phyloP scores from a whole-genome alignment of 805 yeast genomes.

The Teunomyces atbi region DNA sequence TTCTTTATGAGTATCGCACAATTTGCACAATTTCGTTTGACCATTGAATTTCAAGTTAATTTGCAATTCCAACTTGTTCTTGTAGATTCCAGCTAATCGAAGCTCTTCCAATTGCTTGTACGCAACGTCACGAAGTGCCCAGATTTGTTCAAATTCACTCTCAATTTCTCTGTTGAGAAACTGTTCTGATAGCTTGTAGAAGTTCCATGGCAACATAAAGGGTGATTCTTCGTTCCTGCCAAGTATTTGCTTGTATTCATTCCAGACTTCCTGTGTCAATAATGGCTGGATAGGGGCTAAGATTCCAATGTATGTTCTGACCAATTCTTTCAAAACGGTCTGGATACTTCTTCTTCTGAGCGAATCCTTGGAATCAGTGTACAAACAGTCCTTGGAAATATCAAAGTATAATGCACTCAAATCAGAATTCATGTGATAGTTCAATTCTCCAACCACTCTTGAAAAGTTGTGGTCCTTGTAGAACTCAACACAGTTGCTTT shows the following conservation, averaged over 20 bases:
- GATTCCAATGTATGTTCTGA: conserved; percentile 61
- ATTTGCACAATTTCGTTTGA: conserved; percentile 5
- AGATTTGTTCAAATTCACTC: conserved; percentile 44
- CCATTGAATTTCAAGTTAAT: conserved; percentile 9
- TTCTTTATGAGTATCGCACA: conserved; percentile 20
- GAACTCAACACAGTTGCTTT: conserved; percentile 36
- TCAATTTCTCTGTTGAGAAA: conserved; percentile 38
- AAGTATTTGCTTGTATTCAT: conserved; percentile 40
- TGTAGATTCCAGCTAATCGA: conserved; percentile 49
- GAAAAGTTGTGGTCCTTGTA: conserved; percentile 66
- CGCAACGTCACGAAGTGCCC: conserved; percentile 48
- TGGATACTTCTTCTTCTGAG: conserved; percentile 57
- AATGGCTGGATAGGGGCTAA: conserved; percentile 82
- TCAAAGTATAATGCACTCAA: conserved; percentile 86
- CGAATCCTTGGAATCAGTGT: conserved; percentile 58
- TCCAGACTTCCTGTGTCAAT: conserved; percentile 88
- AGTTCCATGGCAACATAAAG: conserved; percentile 43
- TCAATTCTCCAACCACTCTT: conserved; percentile 63
- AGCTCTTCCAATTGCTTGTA: conserved; percentile 56
- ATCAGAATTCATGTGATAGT: conserved; percentile 69
- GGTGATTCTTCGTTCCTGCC: conserved; percentile 39
- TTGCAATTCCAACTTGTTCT: conserved; percentile 53
- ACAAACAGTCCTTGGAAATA: conserved; percentile 78
- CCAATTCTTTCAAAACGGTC: conserved; percentile 60
- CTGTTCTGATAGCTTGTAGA: conserved; percentile 28